Conservation (phyloP, 371 early-diverging fungal species). For the Fennellomyces sp. region DNA sequence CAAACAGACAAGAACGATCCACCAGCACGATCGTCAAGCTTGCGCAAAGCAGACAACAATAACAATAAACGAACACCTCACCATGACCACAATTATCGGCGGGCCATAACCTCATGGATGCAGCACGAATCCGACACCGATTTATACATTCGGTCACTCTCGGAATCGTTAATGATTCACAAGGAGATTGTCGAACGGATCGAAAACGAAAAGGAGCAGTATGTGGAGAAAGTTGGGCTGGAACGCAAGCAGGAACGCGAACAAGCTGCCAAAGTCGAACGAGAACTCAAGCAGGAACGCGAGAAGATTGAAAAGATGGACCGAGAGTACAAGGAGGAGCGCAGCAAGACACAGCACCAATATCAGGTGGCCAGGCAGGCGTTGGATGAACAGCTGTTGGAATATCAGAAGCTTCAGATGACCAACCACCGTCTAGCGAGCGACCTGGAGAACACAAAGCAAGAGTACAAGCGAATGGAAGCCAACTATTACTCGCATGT, state of each 20-base stretch:
- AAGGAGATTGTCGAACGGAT: conserved; percentile 43
- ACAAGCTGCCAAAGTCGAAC: neutral
- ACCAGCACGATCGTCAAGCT: too few species aligned
- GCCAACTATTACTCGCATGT: conserved; percentile 36
- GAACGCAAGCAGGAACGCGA: neutral
- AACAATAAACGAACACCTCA: too few species aligned
- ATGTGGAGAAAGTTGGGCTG: neutral
- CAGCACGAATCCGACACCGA: conserved; percentile 31
- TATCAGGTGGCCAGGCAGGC: neutral
- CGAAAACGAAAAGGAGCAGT: conserved; percentile 29
- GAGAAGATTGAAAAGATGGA: too few species aligned
- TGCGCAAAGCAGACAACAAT: too few species aligned
- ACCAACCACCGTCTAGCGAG: neutral
- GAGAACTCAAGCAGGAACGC: neutral
- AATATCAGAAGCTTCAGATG: neutral
- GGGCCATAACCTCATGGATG: conserved; percentile 13
- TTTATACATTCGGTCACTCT: conserved; percentile 35
- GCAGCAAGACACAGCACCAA: too few species aligned
- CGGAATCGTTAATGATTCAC: conserved; percentile 42
- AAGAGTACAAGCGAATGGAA: conserved; percentile 39
- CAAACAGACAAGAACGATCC: too few species aligned
- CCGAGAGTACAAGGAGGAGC: too few species aligned
- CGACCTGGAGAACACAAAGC: conserved; percentile 5
- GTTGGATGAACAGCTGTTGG: neutral
- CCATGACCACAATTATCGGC: conserved; percentile 1